Percentiles rank a stretch among this genome's conserved stretches.
These are phyloP conservation scores for Houttuynia cordata DNA, from an alignment of 164 flowering plant species.

Conservation along the genomic window DNA sequence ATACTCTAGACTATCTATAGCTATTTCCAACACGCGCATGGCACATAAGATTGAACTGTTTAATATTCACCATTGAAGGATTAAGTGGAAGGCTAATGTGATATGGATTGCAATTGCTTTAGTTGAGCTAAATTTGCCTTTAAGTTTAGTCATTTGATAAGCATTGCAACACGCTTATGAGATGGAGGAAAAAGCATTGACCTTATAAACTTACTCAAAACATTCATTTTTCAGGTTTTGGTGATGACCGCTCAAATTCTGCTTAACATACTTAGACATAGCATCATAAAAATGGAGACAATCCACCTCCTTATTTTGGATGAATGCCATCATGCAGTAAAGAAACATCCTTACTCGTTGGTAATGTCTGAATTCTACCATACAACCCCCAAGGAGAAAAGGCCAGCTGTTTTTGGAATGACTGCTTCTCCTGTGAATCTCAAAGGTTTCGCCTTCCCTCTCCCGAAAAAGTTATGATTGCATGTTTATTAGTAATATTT, in stretches of 20 bases:
- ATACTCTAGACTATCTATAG: too few relatives aligned
- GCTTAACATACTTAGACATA: slow-evolving; percentile 90
- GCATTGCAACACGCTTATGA: not conserved
- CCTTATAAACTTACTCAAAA: not conserved
- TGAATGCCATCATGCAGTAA: slow-evolving; percentile 99
- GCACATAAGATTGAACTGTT: too few relatives aligned
- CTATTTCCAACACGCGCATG: too few relatives aligned
- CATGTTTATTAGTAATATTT: not conserved
- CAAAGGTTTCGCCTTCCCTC: slow-evolving; percentile 25
- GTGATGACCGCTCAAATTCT: slow-evolving; percentile 99
- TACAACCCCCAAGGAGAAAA: slow-evolving; percentile 79
- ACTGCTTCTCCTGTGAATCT: slow-evolving; percentile 98
- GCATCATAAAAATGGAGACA: slow-evolving; percentile 90
- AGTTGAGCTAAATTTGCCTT: too few relatives aligned
- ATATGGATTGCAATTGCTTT: too few relatives aligned
- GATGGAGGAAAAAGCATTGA: not conserved
- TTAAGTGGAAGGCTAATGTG: too few relatives aligned
- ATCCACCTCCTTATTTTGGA: slow-evolving; percentile 90
- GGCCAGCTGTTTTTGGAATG: slow-evolving; percentile 98
- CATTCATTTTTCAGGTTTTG: slow-evolving; percentile 50
- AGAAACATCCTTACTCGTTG: slow-evolving; percentile 95
- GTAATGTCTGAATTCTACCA: slow-evolving; percentile 99
- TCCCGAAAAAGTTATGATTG: not conserved
- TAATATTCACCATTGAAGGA: too few relatives aligned
- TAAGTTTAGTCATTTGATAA: too few relatives aligned